Percentiles rank a stretch among this genome's conserved stretches.
Conservation (phyloP, 352 stramenopile genomes). For the Pilasporangium apinafurcum region DNA sequence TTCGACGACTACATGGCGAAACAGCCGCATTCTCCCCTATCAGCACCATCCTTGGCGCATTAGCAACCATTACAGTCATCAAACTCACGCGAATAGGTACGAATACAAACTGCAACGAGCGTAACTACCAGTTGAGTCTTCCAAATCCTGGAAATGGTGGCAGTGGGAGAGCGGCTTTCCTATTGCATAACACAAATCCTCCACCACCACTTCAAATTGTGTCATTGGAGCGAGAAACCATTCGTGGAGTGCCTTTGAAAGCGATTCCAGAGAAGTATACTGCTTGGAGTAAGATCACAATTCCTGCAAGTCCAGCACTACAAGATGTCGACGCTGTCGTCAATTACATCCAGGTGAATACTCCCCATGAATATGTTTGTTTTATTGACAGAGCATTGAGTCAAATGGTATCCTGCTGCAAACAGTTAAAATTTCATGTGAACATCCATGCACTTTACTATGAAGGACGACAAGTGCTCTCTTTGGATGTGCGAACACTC, state of each 20-base stretch:
- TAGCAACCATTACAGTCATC: constrained; percentile 20
- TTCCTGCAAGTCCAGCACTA: constrained; percentile 15
- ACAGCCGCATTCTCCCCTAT: constrained; percentile 7
- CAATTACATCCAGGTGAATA: constrained; percentile 32
- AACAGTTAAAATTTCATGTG: constrained; percentile 5
- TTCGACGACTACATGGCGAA: constrained; percentile 9
- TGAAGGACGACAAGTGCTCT: neutral
- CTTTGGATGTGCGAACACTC: neutral
- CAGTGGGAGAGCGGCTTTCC: constrained; percentile 1
- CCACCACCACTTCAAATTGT: constrained; percentile 4
- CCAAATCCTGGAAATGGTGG: constrained; percentile 3
- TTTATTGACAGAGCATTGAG: too few species aligned
- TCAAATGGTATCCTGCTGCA: neutral
- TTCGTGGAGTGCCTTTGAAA: constrained; percentile 16
- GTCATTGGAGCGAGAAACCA: constrained; percentile 22
- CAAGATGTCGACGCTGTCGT: constrained; percentile 13
- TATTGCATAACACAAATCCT: neutral
- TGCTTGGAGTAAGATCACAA: constrained; percentile 22
- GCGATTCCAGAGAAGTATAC: constrained; percentile 21
- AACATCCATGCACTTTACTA: constrained; percentile 6
- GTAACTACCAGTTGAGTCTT: constrained; percentile 4
- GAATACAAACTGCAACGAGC: neutral
- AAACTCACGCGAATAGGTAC: constrained; percentile 7
- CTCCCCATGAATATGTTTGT: neutral
- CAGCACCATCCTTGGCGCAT: constrained; percentile 16